Evolutionary conservation across 1,284 basidiomycete genomes (phyloP), one percentile per base, ranked within the genome.

Genomic region (Fomitiporia mediterranea): DNA sequence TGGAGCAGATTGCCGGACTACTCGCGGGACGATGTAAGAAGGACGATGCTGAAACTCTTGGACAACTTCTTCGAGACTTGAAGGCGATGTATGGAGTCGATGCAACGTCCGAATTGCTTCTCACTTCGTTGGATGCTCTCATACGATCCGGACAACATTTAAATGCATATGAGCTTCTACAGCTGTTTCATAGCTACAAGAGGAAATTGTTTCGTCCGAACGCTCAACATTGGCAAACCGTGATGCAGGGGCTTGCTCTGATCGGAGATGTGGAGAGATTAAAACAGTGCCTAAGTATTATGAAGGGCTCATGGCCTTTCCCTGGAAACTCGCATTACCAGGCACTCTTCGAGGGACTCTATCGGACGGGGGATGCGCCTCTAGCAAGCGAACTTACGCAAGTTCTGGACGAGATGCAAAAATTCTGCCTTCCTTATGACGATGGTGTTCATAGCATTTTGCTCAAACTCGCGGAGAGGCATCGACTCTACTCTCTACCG

Each of bases 401-500:
- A 3, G 62, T 81, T 40, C 68, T 83, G 51, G 69, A 75, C 43
- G 72, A 74, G 52, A 80, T 81, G 70, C 69, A 72, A 43, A 62
- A 63, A 15, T 69, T 71, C 32, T 67, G 72, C 21, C 67, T 83
- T 53, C 64, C 72, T 0, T 77, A 76, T 52, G 74, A 81, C 53
- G 66, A 71, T 9, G 64, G 66, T 40, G 66, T 82, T 19, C 69
- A 72, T 15, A 62, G 70, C 2, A 62, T 76, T 47, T 70, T 83
- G 21, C 68, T 71, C 54, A 66, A 73, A n/a, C 70, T 69, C 19
- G 25, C 11, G 30, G 17, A 38, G 32, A 52, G 27, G 11, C 27
- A 37, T n/a, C 44, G 40, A 9, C 25, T 27, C 7, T 13, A 42
- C 17, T 42, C 11, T 15, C 51, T 57, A 13, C 9, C 50, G 13